Evolutionary conservation across 495 filamentous ascomycete genomes (phyloP).

Genomic region (Evansstolkia leycettana): DNA sequence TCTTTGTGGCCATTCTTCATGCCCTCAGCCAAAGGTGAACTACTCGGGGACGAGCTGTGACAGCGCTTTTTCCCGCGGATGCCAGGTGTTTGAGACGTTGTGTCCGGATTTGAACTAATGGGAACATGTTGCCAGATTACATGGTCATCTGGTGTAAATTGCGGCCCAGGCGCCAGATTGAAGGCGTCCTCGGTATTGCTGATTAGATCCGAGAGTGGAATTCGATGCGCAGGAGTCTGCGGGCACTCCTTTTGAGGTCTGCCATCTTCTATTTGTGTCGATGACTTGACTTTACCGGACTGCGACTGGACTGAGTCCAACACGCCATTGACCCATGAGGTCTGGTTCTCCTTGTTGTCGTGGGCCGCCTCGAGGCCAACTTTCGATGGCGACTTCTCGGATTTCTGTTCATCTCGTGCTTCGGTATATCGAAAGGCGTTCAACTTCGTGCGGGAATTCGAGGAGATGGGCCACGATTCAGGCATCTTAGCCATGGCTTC

Average conservation of each 20-base stretch:
- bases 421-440: slow-evolving; percentile 42
- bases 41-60: slow-evolving; percentile 69
- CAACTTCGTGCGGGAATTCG: slow-evolving; percentile 44
- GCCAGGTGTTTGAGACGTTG: slow-evolving; percentile 33
- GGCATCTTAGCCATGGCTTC: slow-evolving; percentile 14
- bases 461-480: slow-evolving; percentile 28
- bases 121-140: slow-evolving; percentile 57
- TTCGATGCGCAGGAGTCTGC: slow-evolving; percentile 60
- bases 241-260: slow-evolving; percentile 37
- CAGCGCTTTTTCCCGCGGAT: slow-evolving; percentile 55
- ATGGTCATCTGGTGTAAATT: slow-evolving; percentile 56
- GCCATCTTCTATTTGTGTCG: slow-evolving; percentile 20
- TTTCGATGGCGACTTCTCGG: slow-evolving; percentile 22
- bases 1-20: slow-evolving; percentile 29
- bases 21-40: slow-evolving; percentile 48
- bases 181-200: slow-evolving; percentile 52
- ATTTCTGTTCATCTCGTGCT: not conserved
- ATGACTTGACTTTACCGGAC: slow-evolving; percentile 11
- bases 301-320: slow-evolving; percentile 18
- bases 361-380: slow-evolving; percentile 11
- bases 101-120: slow-evolving; percentile 29
- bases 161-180: slow-evolving; percentile 21
- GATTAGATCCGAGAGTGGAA: slow-evolving; percentile 72
- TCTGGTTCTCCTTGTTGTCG: slow-evolving; percentile 27
- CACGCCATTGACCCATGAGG: slow-evolving; percentile 29